phyloP scores from a whole-genome alignment of 1,284 basidiomycete genomes.

The Fereydounia khargensis region DNA sequence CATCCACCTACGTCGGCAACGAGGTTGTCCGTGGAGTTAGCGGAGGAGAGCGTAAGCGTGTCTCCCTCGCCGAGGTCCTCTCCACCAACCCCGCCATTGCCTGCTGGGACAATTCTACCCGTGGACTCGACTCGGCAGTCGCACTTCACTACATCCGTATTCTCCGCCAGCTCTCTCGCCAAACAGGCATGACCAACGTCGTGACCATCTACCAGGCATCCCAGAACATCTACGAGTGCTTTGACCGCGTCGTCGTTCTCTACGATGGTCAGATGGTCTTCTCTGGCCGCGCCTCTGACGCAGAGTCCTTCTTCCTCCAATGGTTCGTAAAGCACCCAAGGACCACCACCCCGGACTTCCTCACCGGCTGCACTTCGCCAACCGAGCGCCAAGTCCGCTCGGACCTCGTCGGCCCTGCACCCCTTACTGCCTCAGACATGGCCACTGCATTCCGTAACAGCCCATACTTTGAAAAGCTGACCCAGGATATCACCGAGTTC shows the following conservation, averaged over 20 bases:
- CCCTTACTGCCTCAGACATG: not conserved
- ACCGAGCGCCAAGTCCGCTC: conserved; percentile 14
- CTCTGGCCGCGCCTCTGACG: not conserved
- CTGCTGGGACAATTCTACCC: conserved; percentile 69
- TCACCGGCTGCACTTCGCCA: conserved; percentile 44
- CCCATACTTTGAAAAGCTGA: no score
- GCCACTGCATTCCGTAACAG: not conserved
- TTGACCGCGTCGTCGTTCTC: conserved; percentile 60
- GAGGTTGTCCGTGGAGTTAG: conserved; percentile 75
- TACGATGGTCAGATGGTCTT: conserved; percentile 44
- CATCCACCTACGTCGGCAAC: conserved; percentile 70
- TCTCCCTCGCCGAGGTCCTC: conserved; percentile 71
- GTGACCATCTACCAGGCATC: conserved; percentile 73
- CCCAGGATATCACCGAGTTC: not conserved
- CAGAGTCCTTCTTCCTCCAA: conserved; percentile 32
- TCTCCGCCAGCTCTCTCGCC: conserved; percentile 73
- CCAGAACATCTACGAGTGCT: conserved; percentile 63
- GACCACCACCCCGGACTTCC: conserved; percentile 65
- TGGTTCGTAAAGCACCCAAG: conserved; percentile 61
- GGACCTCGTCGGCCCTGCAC: not conserved
- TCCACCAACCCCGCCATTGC: conserved; percentile 64
- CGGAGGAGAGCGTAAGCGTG: conserved; percentile 64
- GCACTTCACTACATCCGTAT: conserved; percentile 75
- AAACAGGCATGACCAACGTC: conserved; percentile 73
- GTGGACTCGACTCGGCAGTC: conserved; percentile 80